Evolutionary conservation across 257 asterid species (phyloP).

Genomic region (Solanum peruvianum): DNA sequence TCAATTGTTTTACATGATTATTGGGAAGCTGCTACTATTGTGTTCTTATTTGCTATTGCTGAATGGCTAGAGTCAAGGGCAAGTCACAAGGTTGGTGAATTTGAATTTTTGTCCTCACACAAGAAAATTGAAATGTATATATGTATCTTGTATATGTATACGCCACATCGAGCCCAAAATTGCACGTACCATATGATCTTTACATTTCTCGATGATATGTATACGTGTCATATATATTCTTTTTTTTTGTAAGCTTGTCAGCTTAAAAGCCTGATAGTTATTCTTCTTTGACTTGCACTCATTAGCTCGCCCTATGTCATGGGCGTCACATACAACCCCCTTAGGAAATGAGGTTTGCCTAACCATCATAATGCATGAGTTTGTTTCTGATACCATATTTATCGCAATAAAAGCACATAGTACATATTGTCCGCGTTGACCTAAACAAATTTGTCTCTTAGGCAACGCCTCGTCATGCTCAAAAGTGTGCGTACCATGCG

Average conservation of each 20-base stretch:
- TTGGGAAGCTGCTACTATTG: constrained; percentile 91
- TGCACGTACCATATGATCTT: background rate
- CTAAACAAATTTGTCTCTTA: background rate
- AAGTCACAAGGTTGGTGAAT: constrained; percentile 57
- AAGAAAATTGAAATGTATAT: background rate
- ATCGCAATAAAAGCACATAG: background rate
- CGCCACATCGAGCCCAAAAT: background rate
- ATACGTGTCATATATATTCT: background rate
- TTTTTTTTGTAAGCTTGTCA: background rate
- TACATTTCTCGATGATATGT: background rate
- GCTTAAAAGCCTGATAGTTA: background rate
- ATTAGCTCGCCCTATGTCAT: background rate
- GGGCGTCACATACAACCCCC: background rate
- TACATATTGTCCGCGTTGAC: background rate
- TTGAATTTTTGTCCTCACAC: background rate
- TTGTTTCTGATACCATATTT: background rate
- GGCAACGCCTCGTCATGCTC: background rate
- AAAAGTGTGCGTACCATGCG: background rate
- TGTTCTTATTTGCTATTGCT: constrained; percentile 64
- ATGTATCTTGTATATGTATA: background rate
- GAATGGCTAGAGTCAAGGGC: constrained; percentile 89
- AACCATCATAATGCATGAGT: background rate
- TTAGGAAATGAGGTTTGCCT: background rate
- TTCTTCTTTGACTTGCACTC: background rate
- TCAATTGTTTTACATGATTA: constrained; percentile 61